Base-by-base conservation (phyloP, 371 early-diverging fungal genomes). In the Actinomortierella ambigua region DNA sequence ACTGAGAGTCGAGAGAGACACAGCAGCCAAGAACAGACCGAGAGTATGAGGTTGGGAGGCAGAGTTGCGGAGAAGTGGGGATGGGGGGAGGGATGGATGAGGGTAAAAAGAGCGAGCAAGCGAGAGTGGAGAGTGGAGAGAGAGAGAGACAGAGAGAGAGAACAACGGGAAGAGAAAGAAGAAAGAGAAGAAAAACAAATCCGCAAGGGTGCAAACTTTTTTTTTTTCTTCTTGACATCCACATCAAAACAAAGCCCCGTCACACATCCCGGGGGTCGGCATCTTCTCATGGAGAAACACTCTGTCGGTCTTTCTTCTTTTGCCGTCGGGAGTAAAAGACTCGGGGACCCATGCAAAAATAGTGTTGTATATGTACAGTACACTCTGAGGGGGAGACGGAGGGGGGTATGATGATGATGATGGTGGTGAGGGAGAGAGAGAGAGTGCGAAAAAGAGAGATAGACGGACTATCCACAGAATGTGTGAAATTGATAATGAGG, bases 61-160 rank as follows among this genome's bases (percentile, higher is more conserved):
- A 34, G 34, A 34, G n/a, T n/a, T n/a, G n/a, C n/a, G 34, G 34
- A 34, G 34, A 34, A 34, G n/a, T 34, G 34, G 34, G 34, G 34
- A 6, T 34, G 34, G 34, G 34, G 4, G 34, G 34, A 34, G n/a
- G n/a, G 52, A 27, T 29, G 34, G 27, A 29, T 26, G n/a, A 20
- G 34, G 26, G 34, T 26, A 26, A 5, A 26, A 52, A 18, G 27
- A 52, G 17, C 27, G 17, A 52, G 17, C n/a, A 18, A 17, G 15
- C 6, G n/a, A 52, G 20, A 23, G 27, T 3, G 34, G 20, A 52
- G 52, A 2, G 28, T 39, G 13, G 20, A 29, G 18, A 29, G 34
- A 46, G 39, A 27, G 56, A 34, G 57, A 50, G 41, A 48, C 27
- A 58, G 50, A 50, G 50, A 26, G 44, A 26, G 24, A 7, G 26